Evolutionary conservation across 305 asterid genomes (phyloP), one percentile per base, ranked within the genome.

Genomic region (Fraxinus velutina): DNA sequence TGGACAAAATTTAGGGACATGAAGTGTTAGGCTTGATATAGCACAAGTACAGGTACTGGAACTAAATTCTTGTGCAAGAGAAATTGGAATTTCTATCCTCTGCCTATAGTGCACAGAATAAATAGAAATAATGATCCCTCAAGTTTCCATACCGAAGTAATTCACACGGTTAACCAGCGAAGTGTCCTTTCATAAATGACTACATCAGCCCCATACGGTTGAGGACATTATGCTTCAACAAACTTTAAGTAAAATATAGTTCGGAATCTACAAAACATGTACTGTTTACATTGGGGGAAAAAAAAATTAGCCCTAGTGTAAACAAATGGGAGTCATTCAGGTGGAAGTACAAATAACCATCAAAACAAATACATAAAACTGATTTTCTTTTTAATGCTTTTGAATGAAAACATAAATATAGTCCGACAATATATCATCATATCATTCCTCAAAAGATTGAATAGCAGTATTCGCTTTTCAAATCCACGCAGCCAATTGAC

Each of bases 71-170:
- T 15, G 36, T 62, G 12, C 79, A 50, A 66, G 55, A 77, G 24
- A 66, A 39, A 73, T 33, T 77, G 73, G 74, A 78, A 52, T 27
- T 78, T n/a, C 73, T 9, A 29, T 68, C 33, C 74, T 68, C 37
- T 27, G 21, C 74, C 37, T 10, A 68, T 13, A 29, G 74, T 34
- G 39, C 9, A 68, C 74, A 4, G 39, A 68, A 68, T 29, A 29
- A 68, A n/a, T 68, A 13, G 74, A 68, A 29, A 29, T 29, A 27
- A 68, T 68, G 39, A 68, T 68, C 21, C 74, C 74, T 68, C 21
- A 24, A 27, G 37, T 62, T 68, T 68, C 34, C 39, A 10, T 66
- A 27, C 1, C 9, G 36, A 27, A 8, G 73, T 29, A 64, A 21
- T 62, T 62, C 74, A 29, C 74, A 29, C 0, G 39, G 3, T 29